Conservation (phyloP, 257 asterid species). For the Verbena officinalis region DNA sequence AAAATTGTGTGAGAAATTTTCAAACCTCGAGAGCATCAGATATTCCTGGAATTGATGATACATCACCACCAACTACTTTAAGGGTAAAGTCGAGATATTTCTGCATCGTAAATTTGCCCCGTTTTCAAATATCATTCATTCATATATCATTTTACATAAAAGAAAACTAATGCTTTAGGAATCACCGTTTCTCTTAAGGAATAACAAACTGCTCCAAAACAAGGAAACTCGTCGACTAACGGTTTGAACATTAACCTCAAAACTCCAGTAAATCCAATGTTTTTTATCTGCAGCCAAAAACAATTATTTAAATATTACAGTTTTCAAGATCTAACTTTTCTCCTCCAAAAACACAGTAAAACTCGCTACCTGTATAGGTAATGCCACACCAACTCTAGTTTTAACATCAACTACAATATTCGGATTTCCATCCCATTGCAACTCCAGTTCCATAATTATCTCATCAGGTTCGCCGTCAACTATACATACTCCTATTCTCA, state of each 20-base stretch:
- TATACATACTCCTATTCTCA: conserved; percentile 63
- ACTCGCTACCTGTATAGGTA: conserved; percentile 75
- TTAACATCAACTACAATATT: conserved; percentile 67
- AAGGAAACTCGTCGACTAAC: conserved; percentile 81
- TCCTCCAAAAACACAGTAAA: background rate
- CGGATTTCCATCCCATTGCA: conserved; percentile 97
- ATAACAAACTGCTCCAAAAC: conserved; percentile 88
- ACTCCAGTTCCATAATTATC: conserved; percentile 77
- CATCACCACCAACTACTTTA: conserved; percentile 86
- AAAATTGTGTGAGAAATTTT: background rate
- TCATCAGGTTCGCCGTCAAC: conserved; percentile 64
- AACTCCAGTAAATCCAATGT: conserved; percentile 91
- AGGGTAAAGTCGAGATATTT: conserved; percentile 80
- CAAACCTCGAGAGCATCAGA: conserved; percentile 92
- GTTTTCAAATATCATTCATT: background rate
- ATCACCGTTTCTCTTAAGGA: conserved; percentile 82
- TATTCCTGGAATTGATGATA: conserved; percentile 87
- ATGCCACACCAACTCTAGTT: conserved; percentile 77
- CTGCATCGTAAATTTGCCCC: conserved; percentile 44
- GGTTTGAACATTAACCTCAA: conserved; percentile 93
- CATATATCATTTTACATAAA: background rate
- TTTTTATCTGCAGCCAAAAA: conserved; percentile 64
- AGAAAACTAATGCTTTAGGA: background rate
- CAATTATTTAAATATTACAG: background rate
- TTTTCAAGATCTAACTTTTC: background rate